phyloP scores from a whole-genome alignment of 148 eudicot genomes.

The Selenicereus undatus region DNA sequence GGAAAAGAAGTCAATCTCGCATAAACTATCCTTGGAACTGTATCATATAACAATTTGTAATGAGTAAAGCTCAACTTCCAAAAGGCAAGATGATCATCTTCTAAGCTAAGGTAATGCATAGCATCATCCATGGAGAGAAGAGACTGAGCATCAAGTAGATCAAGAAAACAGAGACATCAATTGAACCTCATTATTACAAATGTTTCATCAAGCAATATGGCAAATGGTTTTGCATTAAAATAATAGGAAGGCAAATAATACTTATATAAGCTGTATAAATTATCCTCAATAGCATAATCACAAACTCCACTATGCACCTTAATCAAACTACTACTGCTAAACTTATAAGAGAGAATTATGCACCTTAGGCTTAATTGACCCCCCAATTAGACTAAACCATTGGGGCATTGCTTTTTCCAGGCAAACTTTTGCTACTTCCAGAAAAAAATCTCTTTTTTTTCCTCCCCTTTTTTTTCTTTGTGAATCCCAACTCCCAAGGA shows the following conservation, averaged over 20 bases:
- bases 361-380: slow-evolving; percentile 2
- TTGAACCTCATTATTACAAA: slow-evolving; percentile 12
- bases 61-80: not conserved
- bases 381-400: slow-evolving; percentile 18
- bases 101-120: not conserved
- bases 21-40: not conserved
- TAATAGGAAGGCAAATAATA: slow-evolving; percentile 14
- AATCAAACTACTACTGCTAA: slow-evolving; percentile 10
- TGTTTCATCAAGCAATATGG: slow-evolving; percentile 17
- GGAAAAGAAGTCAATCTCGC: not conserved
- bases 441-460: not conserved
- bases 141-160: not conserved
- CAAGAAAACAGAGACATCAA: slow-evolving; percentile 1
- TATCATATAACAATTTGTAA: not conserved
- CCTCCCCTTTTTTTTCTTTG: slow-evolving; percentile 7
- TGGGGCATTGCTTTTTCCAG: slow-evolving; percentile 36
- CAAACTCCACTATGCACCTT: slow-evolving; percentile 26
- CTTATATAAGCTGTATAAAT: slow-evolving; percentile 18
- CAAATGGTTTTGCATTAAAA: slow-evolving; percentile 11
- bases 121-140: not conserved
- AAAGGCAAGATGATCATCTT: not conserved
- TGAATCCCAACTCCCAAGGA: slow-evolving; percentile 18
- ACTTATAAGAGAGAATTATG: not conserved
- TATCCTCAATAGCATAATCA: slow-evolving; percentile 22
- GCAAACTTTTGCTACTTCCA: slow-evolving; percentile 41